A percentile compares a stretch with the other conserved stretches of the same genome.
Evolutionary conservation across 306 rosid species (phyloP).

Genomic region (Benincasa hispida): DNA sequence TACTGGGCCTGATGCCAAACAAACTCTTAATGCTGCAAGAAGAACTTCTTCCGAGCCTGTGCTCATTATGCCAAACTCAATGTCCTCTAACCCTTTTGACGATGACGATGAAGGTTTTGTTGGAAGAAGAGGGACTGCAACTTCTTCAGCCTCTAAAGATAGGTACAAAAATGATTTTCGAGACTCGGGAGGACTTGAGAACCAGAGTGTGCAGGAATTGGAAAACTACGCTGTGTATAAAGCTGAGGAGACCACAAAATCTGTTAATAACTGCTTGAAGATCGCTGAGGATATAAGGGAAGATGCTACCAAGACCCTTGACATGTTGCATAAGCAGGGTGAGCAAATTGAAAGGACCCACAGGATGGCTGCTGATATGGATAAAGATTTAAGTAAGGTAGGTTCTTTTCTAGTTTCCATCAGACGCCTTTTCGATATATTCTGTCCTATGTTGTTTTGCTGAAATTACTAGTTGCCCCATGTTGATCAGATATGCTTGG

Average conservation of each 20-base stretch:
- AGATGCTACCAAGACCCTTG: conserved; percentile 79
- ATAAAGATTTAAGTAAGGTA: conserved; percentile 76
- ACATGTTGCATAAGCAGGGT: conserved; percentile 84
- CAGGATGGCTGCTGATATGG: conserved; percentile 62
- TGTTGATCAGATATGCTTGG: background rate
- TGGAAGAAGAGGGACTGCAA: conserved; percentile 29
- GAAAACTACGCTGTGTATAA: conserved; percentile 64
- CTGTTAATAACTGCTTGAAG: conserved; percentile 57
- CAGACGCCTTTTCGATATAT: background rate
- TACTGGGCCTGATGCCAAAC: conserved; percentile 19
- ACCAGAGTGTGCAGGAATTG: conserved; percentile 59
- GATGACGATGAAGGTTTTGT: conserved; percentile 21
- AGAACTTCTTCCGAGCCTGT: conserved; percentile 64
- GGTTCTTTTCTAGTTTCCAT: background rate
- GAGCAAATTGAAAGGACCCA: conserved; percentile 86
- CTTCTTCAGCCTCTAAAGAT: conserved; percentile 22
- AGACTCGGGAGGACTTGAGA: conserved; percentile 60
- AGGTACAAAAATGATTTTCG: conserved; percentile 35
- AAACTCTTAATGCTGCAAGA: conserved; percentile 24
- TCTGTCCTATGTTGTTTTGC: background rate
- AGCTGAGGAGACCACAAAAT: conserved; percentile 67
- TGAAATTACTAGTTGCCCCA: background rate
- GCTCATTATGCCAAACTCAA: conserved; percentile 25
- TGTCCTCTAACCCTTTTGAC: conserved; percentile 31
- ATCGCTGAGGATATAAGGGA: conserved; percentile 72